These are phyloP conservation scores for Tympanopsis confertula DNA, from an alignment of 2,329 filamentous ascomycete species.

Conservation along the genomic window DNA sequence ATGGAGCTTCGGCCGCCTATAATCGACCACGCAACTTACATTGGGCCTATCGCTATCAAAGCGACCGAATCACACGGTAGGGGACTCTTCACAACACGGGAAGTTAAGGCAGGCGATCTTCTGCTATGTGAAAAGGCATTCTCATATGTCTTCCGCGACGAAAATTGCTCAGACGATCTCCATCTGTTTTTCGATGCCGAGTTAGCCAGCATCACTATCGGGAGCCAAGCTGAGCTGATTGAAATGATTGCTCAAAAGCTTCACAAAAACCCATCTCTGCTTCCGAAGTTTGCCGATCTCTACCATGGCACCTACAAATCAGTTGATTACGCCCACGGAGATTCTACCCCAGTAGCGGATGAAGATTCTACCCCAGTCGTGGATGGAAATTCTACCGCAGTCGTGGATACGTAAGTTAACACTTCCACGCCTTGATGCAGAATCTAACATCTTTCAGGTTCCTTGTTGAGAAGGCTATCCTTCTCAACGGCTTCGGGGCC, in stretches of 20 bases:
- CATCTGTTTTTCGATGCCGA: no score
- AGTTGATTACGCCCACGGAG: conserved; percentile 11
- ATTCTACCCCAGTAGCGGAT: conserved; percentile 24
- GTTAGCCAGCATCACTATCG: no score
- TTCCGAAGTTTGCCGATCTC: conserved; percentile 20
- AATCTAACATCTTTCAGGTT: conserved; percentile 19
- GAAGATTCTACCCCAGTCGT: conserved; percentile 23
- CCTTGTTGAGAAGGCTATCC: conserved; percentile 27
- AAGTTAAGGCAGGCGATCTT: conserved; percentile 35
- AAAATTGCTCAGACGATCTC: conserved; percentile 6
- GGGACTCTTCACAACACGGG: conserved; percentile 36
- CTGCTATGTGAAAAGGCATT: conserved; percentile 46
- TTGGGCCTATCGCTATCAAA: conserved; percentile 25
- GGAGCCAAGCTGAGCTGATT: conserved; percentile 26
- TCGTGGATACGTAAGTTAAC: conserved; percentile 31
- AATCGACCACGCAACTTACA: conserved; percentile 35
- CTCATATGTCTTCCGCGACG: conserved; percentile 20
- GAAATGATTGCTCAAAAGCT: conserved; percentile 29
- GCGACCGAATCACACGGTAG: conserved; percentile 26
- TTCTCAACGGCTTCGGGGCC: conserved; percentile 30
- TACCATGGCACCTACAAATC: conserved; percentile 25
- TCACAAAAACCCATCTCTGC: conserved; percentile 22
- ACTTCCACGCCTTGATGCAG: neutral
- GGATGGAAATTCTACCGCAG: conserved; percentile 19
- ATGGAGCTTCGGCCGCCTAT: conserved; percentile 19